Percentiles rank a stretch among this genome's conserved stretches.
These are phyloP conservation scores for Mycena latifolia DNA, from an alignment of 768 basidiomycete genomes.

Conservation along the genomic window DNA sequence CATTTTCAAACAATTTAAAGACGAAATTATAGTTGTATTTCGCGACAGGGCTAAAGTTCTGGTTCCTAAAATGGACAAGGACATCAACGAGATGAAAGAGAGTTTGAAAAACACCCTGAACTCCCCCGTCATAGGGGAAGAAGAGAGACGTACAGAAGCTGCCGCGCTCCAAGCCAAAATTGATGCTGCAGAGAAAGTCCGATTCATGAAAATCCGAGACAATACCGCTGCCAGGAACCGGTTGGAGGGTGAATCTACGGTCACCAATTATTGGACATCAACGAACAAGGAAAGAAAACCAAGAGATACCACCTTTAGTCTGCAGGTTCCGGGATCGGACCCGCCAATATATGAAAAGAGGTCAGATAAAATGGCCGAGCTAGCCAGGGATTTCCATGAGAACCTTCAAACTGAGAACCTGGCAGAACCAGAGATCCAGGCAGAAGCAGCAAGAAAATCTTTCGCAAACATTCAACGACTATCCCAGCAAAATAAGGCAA, in stretches of 20 bases:
- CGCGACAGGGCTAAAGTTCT: not conserved
- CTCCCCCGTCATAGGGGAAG: not conserved
- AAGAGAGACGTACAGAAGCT: not conserved
- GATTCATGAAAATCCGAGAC: too few relatives aligned
- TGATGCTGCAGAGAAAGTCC: too few relatives aligned
- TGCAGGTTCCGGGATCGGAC: conserved; percentile 7
- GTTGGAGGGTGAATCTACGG: too few relatives aligned
- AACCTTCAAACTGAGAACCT: conserved; percentile 40
- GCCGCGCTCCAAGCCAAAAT: too few relatives aligned
- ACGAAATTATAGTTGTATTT: not conserved
- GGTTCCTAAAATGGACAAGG: conserved; percentile 10
- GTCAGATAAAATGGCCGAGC: conserved; percentile 47
- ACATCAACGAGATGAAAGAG: not conserved
- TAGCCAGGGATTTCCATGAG: conserved; percentile 45
- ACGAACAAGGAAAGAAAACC: too few relatives aligned
- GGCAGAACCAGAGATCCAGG: not conserved
- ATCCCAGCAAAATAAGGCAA: too few relatives aligned
- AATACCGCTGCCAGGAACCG: too few relatives aligned
- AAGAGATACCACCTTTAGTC: not conserved
- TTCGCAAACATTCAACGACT: too few relatives aligned
- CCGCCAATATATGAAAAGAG: conserved; percentile 33
- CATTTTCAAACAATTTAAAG: conserved; percentile 5
- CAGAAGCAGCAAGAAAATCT: too few relatives aligned
- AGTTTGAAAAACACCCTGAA: not conserved
- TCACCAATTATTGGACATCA: too few relatives aligned